These are phyloP conservation scores for Crucibulum laeve DNA, from an alignment of 768 basidiomycete species.

Conservation along the genomic window DNA sequence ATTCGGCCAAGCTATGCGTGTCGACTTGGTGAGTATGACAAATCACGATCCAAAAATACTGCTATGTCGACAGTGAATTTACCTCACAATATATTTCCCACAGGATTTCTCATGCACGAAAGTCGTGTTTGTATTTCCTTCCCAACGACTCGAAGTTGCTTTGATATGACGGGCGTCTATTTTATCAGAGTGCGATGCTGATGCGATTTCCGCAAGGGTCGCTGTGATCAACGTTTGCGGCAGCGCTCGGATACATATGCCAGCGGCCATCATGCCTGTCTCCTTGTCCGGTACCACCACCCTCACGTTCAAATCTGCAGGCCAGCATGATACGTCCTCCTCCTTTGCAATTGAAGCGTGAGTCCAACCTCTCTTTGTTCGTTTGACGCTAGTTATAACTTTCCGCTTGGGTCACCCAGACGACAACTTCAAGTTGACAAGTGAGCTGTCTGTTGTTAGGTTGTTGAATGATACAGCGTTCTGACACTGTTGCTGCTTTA, in stretches of 20 bases:
- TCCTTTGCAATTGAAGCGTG: slow-evolving; percentile 37
- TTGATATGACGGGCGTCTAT: too few relatives aligned
- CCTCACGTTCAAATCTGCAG: slow-evolving; percentile 21
- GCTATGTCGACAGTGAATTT: too few relatives aligned
- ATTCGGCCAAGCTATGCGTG: too few relatives aligned
- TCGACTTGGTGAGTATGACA: too few relatives aligned
- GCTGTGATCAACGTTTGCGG: slow-evolving; percentile 3
- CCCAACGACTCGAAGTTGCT: too few relatives aligned
- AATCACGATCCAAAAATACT: too few relatives aligned
- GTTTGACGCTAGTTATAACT: neutral
- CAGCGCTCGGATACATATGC: neutral
- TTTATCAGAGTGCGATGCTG: too few relatives aligned
- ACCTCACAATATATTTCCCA: too few relatives aligned
- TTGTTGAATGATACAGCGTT: neutral
- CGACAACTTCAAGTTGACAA: slow-evolving; percentile 34
- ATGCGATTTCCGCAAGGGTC: neutral
- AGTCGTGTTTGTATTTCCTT: too few relatives aligned
- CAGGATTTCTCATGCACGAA: too few relatives aligned
- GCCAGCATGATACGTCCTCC: slow-evolving; percentile 36
- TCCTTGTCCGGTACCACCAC: slow-evolving; percentile 39
- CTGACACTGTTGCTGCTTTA: neutral
- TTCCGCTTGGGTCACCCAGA: slow-evolving; percentile 1
- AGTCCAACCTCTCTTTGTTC: slow-evolving; percentile 8
- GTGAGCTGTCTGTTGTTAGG: slow-evolving; percentile 11
- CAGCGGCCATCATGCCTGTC: slow-evolving; percentile 6